Conservation (phyloP, 257 asterid species). For the Nicotiana noctiflora region DNA sequence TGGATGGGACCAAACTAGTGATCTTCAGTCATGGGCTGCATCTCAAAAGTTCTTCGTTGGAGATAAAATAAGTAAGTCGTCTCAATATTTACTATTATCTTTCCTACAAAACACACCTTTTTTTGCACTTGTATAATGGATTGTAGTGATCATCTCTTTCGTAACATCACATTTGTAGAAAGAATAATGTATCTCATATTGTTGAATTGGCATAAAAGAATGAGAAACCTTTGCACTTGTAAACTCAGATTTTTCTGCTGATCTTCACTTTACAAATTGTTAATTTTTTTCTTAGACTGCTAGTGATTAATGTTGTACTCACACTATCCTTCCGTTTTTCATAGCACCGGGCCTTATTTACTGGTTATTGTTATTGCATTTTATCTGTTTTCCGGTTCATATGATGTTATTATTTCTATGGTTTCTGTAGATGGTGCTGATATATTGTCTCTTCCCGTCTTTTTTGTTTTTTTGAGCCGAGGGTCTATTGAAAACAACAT, state of each 20-base stretch:
- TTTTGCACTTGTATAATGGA: background rate
- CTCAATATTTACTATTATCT: background rate
- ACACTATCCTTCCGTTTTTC: no score
- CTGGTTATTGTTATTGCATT: no score
- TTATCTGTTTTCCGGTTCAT: no score
- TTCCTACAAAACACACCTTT: background rate
- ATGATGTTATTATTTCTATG: no score
- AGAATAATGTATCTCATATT: background rate
- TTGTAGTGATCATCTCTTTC: background rate
- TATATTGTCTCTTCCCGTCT: no score
- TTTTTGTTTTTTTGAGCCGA: no score
- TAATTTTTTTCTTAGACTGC: no score
- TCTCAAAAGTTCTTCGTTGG: slow-evolving; percentile 32
- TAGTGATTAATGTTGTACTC: no score
- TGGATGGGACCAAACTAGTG: slow-evolving; percentile 47
- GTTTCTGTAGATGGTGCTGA: no score
- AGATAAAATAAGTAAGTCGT: slow-evolving; percentile 47
- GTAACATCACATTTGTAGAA: background rate
- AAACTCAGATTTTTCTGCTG: background rate
- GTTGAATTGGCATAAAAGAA: background rate
- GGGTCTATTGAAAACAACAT: no score
- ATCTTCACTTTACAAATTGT: background rate
- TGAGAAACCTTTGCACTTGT: background rate
- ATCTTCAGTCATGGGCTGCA: slow-evolving; percentile 51
- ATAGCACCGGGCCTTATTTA: no score